These are phyloP conservation scores for Pythium volutum DNA, from an alignment of 352 stramenopile genomes.

Conservation along the genomic window DNA sequence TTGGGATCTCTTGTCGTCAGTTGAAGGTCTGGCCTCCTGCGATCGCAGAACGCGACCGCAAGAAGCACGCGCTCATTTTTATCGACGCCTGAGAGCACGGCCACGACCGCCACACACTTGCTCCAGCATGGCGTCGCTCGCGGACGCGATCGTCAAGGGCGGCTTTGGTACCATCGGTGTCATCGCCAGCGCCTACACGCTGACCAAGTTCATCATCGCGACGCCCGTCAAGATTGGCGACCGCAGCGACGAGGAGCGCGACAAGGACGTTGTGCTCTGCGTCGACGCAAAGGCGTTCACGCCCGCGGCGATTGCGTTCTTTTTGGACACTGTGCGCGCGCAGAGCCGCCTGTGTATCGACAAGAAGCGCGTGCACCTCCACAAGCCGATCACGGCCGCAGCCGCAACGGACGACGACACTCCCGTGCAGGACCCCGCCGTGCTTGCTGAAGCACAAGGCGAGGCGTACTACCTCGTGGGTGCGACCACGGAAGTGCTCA, in stretches of 20 bases:
- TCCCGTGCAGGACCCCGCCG: background rate
- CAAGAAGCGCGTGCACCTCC: conserved; percentile 41
- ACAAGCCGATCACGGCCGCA: conserved; percentile 20
- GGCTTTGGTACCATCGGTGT: conserved; percentile 70
- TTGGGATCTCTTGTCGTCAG: conserved; percentile 14
- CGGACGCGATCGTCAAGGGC: conserved; percentile 64
- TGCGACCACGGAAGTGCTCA: conserved; percentile 41
- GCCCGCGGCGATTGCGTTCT: conserved; percentile 50
- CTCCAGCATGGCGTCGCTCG: conserved; percentile 45
- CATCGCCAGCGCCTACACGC: conserved; percentile 65
- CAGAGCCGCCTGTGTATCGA: conserved; percentile 58
- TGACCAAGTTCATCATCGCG: conserved; percentile 79
- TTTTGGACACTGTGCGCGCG: conserved; percentile 56
- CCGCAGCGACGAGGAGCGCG: conserved; percentile 46
- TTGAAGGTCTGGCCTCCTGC: conserved; percentile 11
- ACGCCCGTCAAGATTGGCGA: conserved; percentile 65
- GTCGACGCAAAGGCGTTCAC: conserved; percentile 64
- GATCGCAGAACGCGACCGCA: background rate
- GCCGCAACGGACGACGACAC: background rate
- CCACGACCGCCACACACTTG: background rate
- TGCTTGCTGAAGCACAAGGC: conserved; percentile 7
- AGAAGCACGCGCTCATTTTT: background rate
- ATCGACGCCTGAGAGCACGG: background rate
- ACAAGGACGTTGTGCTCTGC: conserved; percentile 72
- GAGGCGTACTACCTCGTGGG: conserved; percentile 58